phyloP scores from a whole-genome alignment of 257 asterid species.

The Vinca minor region DNA sequence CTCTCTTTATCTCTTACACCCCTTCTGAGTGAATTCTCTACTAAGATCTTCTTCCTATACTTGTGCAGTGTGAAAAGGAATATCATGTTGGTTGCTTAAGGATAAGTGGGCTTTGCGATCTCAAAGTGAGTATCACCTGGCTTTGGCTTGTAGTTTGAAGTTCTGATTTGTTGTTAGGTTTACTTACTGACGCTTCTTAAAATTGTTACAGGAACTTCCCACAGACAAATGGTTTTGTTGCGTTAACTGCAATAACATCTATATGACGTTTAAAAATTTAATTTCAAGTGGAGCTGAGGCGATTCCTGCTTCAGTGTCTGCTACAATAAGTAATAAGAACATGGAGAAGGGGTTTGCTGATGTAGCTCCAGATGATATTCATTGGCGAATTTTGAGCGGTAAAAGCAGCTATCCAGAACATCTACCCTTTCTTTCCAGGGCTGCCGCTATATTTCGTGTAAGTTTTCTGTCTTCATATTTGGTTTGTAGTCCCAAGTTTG shows the following conservation, averaged over 20 bases:
- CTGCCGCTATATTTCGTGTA: slow-evolving; percentile 92
- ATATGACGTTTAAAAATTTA: slow-evolving; percentile 50
- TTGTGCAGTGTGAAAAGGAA: slow-evolving; percentile 90
- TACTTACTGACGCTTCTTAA: slow-evolving; percentile 16
- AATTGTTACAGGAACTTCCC: slow-evolving; percentile 74
- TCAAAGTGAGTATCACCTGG: slow-evolving; percentile 65
- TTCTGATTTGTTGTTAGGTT: not conserved
- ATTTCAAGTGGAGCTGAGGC: slow-evolving; percentile 49
- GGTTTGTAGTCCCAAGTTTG: not conserved
- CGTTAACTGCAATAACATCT: slow-evolving; percentile 62
- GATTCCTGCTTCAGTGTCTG: slow-evolving; percentile 52
- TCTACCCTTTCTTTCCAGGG: slow-evolving; percentile 71
- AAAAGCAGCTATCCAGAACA: slow-evolving; percentile 76
- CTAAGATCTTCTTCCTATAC: slow-evolving; percentile 2
- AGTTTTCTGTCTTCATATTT: slow-evolving; percentile 21
- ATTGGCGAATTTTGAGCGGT: slow-evolving; percentile 80
- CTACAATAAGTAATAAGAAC: slow-evolving; percentile 44
- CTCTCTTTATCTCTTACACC: too few species aligned
- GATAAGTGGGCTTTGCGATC: slow-evolving; percentile 65
- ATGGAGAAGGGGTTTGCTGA: slow-evolving; percentile 37
- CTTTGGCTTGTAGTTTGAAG: not conserved
- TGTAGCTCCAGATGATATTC: slow-evolving; percentile 38
- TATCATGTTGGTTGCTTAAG: slow-evolving; percentile 98
- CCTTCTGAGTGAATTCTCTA: not conserved
- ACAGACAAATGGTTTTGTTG: slow-evolving; percentile 96